Evolutionary conservation across 208 protist species (phyloP).

Genomic region (Leptomonas pyrrhocoris): DNA sequence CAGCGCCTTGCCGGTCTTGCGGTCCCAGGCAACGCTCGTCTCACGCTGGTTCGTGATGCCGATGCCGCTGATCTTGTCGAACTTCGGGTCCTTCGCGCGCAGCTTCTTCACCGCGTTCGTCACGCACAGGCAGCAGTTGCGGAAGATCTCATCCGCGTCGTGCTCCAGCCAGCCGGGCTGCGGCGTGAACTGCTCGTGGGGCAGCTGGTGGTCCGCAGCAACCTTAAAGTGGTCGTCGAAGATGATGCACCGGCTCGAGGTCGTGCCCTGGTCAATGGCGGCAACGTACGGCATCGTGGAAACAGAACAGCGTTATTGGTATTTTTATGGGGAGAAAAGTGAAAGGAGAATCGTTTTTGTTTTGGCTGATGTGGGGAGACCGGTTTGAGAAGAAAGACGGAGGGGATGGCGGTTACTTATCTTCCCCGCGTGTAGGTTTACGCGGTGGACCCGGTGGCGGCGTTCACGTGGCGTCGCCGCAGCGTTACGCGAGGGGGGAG

Average conservation of each 20-base stretch:
- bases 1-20: conserved; percentile 91
- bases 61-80: conserved; percentile 58
- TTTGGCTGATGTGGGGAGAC: no score
- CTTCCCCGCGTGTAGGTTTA: no score
- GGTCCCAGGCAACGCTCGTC: conserved; percentile 98
- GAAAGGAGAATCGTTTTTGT: no score
- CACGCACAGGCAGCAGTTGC: conserved; percentile 77
- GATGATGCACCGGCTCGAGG: conserved; percentile 93
- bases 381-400: no score
- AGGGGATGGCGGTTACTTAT: no score
- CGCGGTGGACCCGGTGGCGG: no score
- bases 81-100: conserved; percentile 42
- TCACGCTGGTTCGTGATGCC: conserved; percentile 99
- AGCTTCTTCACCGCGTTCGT: conserved; percentile 50
- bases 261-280: conserved; percentile 96
- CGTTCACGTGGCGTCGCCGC: no score
- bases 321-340: no score
- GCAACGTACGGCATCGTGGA: conserved; percentile 73
- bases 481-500: no score
- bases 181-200: conserved; percentile 81
- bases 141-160: conserved; percentile 94
- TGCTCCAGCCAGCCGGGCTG: conserved; percentile 96
- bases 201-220: conserved; percentile 77
- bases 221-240: conserved; percentile 81
- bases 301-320: not conserved